Base-by-base conservation (phyloP, 192 early-diverging fungal species). In the Lobosporangium transversale region DNA sequence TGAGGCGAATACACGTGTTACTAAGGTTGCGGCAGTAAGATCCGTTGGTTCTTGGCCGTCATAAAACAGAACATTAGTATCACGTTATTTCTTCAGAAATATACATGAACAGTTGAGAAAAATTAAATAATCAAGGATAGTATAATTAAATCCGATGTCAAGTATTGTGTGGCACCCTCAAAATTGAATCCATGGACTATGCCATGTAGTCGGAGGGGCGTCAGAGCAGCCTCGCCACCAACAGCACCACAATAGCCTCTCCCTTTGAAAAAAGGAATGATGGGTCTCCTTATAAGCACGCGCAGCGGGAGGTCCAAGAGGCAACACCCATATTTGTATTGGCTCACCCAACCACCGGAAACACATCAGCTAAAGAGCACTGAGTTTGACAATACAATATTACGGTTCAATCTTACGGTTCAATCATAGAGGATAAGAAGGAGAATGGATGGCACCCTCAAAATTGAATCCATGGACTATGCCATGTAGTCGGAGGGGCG, bases 141-240 rank as follows among this genome's bases (percentile, higher is more conserved):
- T 23, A 26, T 12, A 15, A 9, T 21, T n/a, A n/a, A n/a, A n/a
- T n/a, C n/a, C n/a, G n/a, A n/a, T n/a, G n/a, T n/a, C n/a, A n/a
- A n/a, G n/a, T n/a, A n/a, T 47, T 59, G 58, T 27, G 43, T 59
- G 58, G 59, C 59, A 62, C 59, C 59, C 59, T 53, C 45, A 65
- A 65, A 65, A 55, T 31, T 62, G 61, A 53, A 62, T 62, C 61
- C 49, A 52, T 53, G 61, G 61, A 62, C 61, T 17, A 62, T 51
- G 61, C 61, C 61, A 62, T 52, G 61, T 62, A 62, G 48, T 52
- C 61, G 61, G 50, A 62, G 61, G 61, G 61, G 36, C 61, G 61
- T 62, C 61, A 53, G n/a, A n/a, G n/a, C n/a, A n/a, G n/a, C n/a
- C n/a, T n/a, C n/a, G n/a, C n/a, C n/a, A n/a, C n/a, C n/a, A n/a